Evolutionary conservation across 129 eudicot genomes (phyloP).

Genomic region (Smallanthus sonchifolius): DNA sequence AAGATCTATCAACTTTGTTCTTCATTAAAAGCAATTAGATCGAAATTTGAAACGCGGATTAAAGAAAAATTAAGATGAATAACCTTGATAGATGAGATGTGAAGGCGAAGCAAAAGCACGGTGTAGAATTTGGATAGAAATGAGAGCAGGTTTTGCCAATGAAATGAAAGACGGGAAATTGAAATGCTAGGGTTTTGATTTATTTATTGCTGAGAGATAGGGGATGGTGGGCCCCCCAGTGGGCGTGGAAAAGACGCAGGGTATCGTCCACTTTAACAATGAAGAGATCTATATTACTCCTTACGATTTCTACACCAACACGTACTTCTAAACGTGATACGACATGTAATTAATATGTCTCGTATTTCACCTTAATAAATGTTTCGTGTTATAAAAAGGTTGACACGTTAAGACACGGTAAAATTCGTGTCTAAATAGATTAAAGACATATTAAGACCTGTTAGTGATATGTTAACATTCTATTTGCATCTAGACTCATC

Average conservation of each 20-base stretch:
- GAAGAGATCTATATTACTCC: too few species aligned
- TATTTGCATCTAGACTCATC: too few species aligned
- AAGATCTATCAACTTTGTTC: slow-evolving; percentile 7
- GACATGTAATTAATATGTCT: too few species aligned
- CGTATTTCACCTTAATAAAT: too few species aligned
- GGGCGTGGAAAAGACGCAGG: slow-evolving; percentile 34
- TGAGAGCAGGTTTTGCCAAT: slow-evolving; percentile 21
- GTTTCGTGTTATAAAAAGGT: too few species aligned
- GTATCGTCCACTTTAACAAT: too few species aligned
- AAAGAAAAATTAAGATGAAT: neutral
- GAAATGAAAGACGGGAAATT: slow-evolving; percentile 22
- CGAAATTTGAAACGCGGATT: neutral
- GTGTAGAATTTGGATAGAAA: slow-evolving; percentile 30
- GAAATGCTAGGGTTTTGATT: slow-evolving; percentile 30
- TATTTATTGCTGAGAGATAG: slow-evolving; percentile 11
- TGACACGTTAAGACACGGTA: too few species aligned
- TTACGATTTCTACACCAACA: too few species aligned
- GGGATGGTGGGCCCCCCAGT: slow-evolving; percentile 15
- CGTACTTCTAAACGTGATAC: too few species aligned
- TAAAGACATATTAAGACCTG: too few species aligned
- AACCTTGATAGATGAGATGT: slow-evolving; percentile 21
- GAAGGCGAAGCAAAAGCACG: neutral
- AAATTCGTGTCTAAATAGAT: too few species aligned
- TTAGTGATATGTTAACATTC: too few species aligned
- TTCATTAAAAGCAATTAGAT: neutral